Evolutionary conservation across 116 monocot genomes (phyloP), one percentile per base, ranked within the genome.

Genomic region (Trichopus zeylanicus): DNA sequence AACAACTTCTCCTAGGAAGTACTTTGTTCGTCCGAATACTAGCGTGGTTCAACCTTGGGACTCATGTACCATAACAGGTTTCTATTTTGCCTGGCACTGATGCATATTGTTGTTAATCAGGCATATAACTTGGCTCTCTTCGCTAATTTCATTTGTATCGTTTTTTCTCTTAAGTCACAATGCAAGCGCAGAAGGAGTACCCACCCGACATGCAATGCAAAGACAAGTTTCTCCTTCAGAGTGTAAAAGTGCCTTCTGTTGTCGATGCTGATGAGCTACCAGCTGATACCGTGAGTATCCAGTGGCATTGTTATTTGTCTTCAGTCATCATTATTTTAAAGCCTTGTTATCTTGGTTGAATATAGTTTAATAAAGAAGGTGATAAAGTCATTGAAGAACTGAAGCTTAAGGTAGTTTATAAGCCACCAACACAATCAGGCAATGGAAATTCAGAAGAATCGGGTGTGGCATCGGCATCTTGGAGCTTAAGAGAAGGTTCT

Each of bases 11-110:
- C 94, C 94, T 21, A 89, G 61, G 81, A 95, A 89, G 57, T 95
- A 95, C 57, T 83, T 95, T 56, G 94, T 95, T 35, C 63, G 89
- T 53, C 94, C 94, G 16, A 95, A 89, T 67, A 73, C 86, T 6
- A 72, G 80, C 48, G 74, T 95, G 37, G 78, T 95, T 53, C 89
- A 95, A 53, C 94, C 94, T 25, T 89, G 94, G 89, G 94, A 95
- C 67, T 83, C 89, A 16, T 86, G 76, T 42, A 73, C 64, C 31
- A 77, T 95, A 48, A 86, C 75, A 70, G 83, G 94, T 89, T 35
- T 15, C 26, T 39, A 13, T 35, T 35, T 28, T 30, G 31, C n/a
- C 38, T 59, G 21, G 16, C 37, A 46, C 38, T 32, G 9, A 10
- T 66, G 22, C 34, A 25, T 33, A 0, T 53, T 52, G 22, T 57